Conservation (phyloP, 257 asterid genomes). For the Solanum gracilifrons region DNA sequence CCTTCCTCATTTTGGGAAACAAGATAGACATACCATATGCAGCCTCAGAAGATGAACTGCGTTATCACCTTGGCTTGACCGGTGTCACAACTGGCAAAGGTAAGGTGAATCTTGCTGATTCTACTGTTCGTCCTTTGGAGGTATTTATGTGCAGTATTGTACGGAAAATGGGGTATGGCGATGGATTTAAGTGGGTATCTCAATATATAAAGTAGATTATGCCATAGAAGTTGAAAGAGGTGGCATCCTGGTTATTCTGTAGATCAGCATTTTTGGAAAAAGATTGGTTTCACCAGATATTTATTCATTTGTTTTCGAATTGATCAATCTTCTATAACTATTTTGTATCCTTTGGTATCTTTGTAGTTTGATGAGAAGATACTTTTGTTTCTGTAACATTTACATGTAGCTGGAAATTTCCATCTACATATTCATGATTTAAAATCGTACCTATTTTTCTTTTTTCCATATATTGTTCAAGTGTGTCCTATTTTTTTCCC, state of each 20-base stretch:
- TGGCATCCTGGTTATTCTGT: not conserved
- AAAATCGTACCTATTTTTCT: not conserved
- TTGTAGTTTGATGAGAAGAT: not conserved
- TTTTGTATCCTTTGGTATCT: not conserved
- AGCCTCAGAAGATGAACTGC: slow-evolving; percentile 10
- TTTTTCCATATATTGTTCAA: not conserved
- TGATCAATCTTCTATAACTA: not conserved
- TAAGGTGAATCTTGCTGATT: slow-evolving; percentile 6
- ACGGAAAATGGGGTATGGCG: slow-evolving; percentile 8
- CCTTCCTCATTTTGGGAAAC: slow-evolving; percentile 10
- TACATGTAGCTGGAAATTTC: not conserved
- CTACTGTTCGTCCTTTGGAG: slow-evolving; percentile 5
- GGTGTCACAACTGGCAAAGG: slow-evolving; percentile 12
- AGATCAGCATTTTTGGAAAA: not conserved
- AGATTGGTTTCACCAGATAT: not conserved
- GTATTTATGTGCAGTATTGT: slow-evolving; percentile 14
- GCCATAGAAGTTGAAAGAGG: not conserved
- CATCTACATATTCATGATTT: not conserved
- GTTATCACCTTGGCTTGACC: slow-evolving; percentile 5
- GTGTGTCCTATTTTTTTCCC: not conserved
- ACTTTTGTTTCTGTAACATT: not conserved
- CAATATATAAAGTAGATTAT: slow-evolving; percentile 4
- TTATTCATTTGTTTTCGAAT: not conserved
- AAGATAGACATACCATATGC: slow-evolving; percentile 12
- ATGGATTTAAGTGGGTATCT: slow-evolving; percentile 9